These are phyloP conservation scores for Coelastrella sp. DNA, from an alignment of 139 green algal genomes.

Conservation along the genomic window DNA sequence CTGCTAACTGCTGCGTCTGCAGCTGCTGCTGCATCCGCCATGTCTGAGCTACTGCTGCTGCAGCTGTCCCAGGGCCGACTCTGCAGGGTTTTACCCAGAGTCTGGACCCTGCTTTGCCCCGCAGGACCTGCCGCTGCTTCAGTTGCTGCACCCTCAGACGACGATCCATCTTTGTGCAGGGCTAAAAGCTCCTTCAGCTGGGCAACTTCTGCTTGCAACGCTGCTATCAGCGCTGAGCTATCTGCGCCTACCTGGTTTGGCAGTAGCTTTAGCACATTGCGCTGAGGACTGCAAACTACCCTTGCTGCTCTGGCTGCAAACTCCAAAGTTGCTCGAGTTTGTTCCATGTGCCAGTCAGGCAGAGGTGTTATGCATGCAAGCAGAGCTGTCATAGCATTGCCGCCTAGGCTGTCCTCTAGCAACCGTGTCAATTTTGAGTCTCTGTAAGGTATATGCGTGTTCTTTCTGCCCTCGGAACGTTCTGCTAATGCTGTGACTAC, in stretches of 20 bases:
- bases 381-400: slow-evolving; percentile 75
- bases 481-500: slow-evolving; percentile 80
- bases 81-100: background rate
- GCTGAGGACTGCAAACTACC: slow-evolving; percentile 35
- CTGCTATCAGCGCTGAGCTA: background rate
- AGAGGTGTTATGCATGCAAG: slow-evolving; percentile 57
- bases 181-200: slow-evolving; percentile 7
- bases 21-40: background rate
- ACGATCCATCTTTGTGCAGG: background rate
- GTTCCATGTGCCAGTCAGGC: slow-evolving; percentile 38
- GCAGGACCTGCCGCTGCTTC: background rate
- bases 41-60: slow-evolving; percentile 11
- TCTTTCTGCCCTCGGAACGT: slow-evolving; percentile 58
- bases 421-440: slow-evolving; percentile 83
- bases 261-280: slow-evolving; percentile 33
- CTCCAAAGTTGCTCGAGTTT: slow-evolving; percentile 28
- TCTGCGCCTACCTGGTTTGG: background rate
- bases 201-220: slow-evolving; percentile 34
- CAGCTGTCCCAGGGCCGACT: slow-evolving; percentile 19
- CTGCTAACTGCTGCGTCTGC: background rate
- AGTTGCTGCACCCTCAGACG: background rate
- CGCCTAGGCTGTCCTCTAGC: slow-evolving; percentile 80
- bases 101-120: no score
- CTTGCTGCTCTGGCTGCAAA: slow-evolving; percentile 40
- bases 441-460: slow-evolving; percentile 73